These are phyloP conservation scores for Leishmania mexicana DNA, from an alignment of 208 protist genomes.

Conservation along the genomic window DNA sequence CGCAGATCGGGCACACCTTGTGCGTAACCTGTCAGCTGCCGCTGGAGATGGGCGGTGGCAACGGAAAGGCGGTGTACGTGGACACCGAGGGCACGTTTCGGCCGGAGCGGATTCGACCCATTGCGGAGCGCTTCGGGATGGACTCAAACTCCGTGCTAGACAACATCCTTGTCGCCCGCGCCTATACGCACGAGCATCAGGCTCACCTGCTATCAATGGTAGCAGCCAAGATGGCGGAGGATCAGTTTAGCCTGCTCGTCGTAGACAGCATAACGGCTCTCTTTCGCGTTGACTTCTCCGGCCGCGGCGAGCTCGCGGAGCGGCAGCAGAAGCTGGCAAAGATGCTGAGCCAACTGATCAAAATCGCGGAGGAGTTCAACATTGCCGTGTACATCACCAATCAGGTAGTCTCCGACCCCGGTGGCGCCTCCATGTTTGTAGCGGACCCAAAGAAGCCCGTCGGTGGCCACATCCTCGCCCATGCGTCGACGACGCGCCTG, in stretches of 20 bases:
- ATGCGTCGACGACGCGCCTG: conserved; percentile 97
- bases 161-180: conserved; percentile 97
- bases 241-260: conserved; percentile 94
- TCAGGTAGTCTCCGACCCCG: conserved; percentile 98
- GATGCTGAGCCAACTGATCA: conserved; percentile 94
- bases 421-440: conserved; percentile 97
- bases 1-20: conserved; percentile 98
- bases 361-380: conserved; percentile 99
- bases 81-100: conserved; percentile 99
- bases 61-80: conserved; percentile 96
- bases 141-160: conserved; percentile 93
- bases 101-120: conserved; percentile 96
- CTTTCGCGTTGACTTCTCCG: conserved; percentile 98
- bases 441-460: conserved; percentile 99
- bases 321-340: conserved; percentile 95
- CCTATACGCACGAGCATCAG: conserved; percentile 97
- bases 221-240: conserved; percentile 92
- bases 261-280: conserved; percentile 99
- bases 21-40: conserved; percentile 98
- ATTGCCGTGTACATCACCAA: conserved; percentile 99
- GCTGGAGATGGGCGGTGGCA: conserved; percentile 88
- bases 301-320: conserved; percentile 97
- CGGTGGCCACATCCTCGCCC: conserved; percentile 98
- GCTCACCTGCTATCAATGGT: conserved; percentile 91
- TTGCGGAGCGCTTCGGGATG: conserved; percentile 96